Evolutionary conservation across 352 stramenopile genomes (phyloP), one percentile per base, ranked within the genome.

Genomic region (Globisporangium lucens): DNA sequence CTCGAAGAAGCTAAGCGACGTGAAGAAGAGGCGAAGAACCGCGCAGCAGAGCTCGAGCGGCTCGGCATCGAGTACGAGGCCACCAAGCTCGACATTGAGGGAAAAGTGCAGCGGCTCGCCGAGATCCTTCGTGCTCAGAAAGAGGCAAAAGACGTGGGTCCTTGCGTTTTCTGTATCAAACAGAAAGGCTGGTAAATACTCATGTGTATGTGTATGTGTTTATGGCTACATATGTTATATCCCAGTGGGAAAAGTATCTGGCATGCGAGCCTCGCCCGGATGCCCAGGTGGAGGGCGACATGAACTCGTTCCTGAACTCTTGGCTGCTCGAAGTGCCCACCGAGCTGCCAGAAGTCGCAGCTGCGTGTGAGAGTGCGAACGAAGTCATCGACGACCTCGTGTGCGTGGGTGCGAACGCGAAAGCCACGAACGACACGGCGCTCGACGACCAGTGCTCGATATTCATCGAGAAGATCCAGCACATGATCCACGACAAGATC

Each of bases 231-330:
- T n/a, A n/a, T 63, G 53, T 56, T 43, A 13, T 43, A 15, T 13
- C 6, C 3, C 63, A 87, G 75, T 94, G 84, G 84, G 75, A 90
- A 55, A 90, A 88, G 51, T 93, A 92, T 43, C 52, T 94, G 17
- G 78, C 83, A 46, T 94, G 84, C 15, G 83, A 94, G 30, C 74
- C 80, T 13, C 84, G 82, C 15, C 85, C 82, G 0, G 84, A 93
- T 41, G 83, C 85, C 3, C 76, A 85, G 47, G 72, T 88, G 3
- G 84, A 94, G 61, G 79, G 80, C 59, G 85, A 94, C 62, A 88
- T 94, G 79, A 92, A 93, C 64, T 89, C 83, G 53, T 93, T 91
- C 67, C 56, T 94, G 17, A 91, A 93, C 68, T 87, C 83, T 38
- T 94, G 82, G 83, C 74, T 85, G 47, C 64, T 90, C 20, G 85